Base-by-base conservation (phyloP, 2,329 filamentous ascomycete species). In the Ophiostoma ips region DNA sequence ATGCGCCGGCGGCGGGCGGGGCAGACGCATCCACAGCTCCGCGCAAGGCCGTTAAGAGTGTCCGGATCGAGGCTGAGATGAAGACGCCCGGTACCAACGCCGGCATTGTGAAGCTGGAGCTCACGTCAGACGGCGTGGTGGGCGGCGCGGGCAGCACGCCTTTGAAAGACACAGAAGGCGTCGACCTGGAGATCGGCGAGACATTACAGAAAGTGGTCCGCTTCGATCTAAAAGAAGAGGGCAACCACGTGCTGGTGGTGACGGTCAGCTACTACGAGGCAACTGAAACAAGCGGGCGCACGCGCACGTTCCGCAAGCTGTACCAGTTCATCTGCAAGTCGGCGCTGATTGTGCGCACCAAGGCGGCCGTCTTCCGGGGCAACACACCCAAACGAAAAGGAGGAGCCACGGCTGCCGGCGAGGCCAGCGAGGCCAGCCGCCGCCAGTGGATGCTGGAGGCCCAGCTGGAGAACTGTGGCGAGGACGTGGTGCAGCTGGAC, bases 311-410 rank as follows among this genome's bases (percentile, higher is more conserved):
- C 62, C 74, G 90, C 57, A 96, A 96, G 68, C 69, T 98, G 53
- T 98, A 96, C 65, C 92, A 96, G 64, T 98, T 98, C 62, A 82
- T 94, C 50, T 92, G 89, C 62, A 90, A 94, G 69, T 80, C 87
- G 36, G 84, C 88, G 53, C 71, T 98, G 57, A 87, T 89, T 55
- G 90, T 98, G 52, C 75, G 90, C 55, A 95, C 90, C 1, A 98
- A 96, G 64, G 78, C 87, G 3, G 85, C 84, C 18, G 6, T 61
- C 87, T 50, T 61, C 72, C 63, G 16, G 18, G 37, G 19, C 37
- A 24, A 11, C 5, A 15, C 12, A 11, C 3, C 11, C 16, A n/a
- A 47, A 56, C 35, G 46, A 31, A 47, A 45, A 24, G 36, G 24
- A 8, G 24, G 5, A 4, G 8, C 24, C 4, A 4, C 24, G 5